These are phyloP conservation scores for Pythium oligandrum DNA, from an alignment of 352 stramenopile species.

Conservation along the genomic window DNA sequence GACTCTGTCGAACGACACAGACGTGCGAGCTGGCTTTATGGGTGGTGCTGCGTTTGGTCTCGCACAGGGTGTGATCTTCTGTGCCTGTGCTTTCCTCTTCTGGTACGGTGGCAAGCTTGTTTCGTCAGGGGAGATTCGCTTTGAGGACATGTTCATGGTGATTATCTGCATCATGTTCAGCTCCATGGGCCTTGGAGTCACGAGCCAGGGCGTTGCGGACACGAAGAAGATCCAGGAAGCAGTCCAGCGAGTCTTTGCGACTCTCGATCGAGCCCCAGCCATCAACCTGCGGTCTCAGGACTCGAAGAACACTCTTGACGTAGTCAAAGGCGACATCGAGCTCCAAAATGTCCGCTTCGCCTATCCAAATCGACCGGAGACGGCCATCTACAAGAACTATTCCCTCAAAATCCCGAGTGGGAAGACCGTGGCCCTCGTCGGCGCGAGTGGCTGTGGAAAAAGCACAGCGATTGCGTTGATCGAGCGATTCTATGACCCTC, in stretches of 20 bases:
- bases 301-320: slow-evolving; percentile 11
- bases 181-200: slow-evolving; percentile 49
- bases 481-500: slow-evolving; percentile 75
- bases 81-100: slow-evolving; percentile 46
- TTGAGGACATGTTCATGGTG: slow-evolving; percentile 46
- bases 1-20: slow-evolving; percentile 23
- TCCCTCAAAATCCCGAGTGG: slow-evolving; percentile 59
- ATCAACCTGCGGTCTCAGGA: slow-evolving; percentile 27
- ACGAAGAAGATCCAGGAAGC: slow-evolving; percentile 52
- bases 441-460: slow-evolving; percentile 82
- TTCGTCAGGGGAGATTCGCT: slow-evolving; percentile 29
- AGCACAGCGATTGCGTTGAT: slow-evolving; percentile 78
- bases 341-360: slow-evolving; percentile 87
- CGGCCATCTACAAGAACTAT: slow-evolving; percentile 72
- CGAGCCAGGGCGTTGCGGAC: slow-evolving; percentile 43
- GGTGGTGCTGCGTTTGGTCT: slow-evolving; percentile 39
- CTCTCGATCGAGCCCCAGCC: slow-evolving; percentile 60
- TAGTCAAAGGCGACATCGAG: slow-evolving; percentile 49
- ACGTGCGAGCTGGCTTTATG: slow-evolving; percentile 25
- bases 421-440: slow-evolving; percentile 84
- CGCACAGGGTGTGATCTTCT: slow-evolving; percentile 42
- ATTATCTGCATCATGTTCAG: slow-evolving; percentile 50
- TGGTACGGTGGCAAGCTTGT: slow-evolving; percentile 49
- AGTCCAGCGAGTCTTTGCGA: slow-evolving; percentile 63
- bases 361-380: slow-evolving; percentile 83